Evolutionary conservation across 2,329 filamentous ascomycete genomes (phyloP).

Genomic region (Colletotrichum melonis): DNA sequence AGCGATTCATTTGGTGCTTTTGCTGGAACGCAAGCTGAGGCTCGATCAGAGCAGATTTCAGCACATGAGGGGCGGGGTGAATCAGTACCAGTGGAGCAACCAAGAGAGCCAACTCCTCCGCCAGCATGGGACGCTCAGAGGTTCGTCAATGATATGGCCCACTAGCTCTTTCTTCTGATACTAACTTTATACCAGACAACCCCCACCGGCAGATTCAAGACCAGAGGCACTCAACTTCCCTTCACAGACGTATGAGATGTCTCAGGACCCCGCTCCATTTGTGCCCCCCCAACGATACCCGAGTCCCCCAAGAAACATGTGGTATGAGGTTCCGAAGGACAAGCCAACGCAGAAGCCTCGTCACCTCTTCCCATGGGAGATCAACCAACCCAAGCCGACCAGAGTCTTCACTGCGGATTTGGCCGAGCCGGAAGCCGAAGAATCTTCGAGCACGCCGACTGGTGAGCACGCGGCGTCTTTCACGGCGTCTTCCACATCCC

Average conservation of each 20-base stretch:
- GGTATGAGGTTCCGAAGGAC: slow-evolving; percentile 82
- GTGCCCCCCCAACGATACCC: slow-evolving; percentile 82
- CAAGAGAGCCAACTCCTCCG: slow-evolving; percentile 48
- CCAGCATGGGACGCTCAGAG: slow-evolving; percentile 65
- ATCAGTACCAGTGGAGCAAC: slow-evolving; percentile 46
- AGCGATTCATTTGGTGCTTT: slow-evolving; percentile 47
- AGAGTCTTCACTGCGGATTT: slow-evolving; percentile 67
- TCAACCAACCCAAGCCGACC: slow-evolving; percentile 68
- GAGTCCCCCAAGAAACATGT: slow-evolving; percentile 88
- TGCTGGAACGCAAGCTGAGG: slow-evolving; percentile 63
- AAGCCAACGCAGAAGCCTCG: slow-evolving; percentile 66
- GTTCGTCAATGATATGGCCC: slow-evolving; percentile 46
- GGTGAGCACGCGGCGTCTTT: slow-evolving; percentile 40
- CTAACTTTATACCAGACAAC: slow-evolving; percentile 60
- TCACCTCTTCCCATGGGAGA: slow-evolving; percentile 93
- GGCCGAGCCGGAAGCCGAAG: slow-evolving; percentile 38
- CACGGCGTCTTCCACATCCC: slow-evolving; percentile 33
- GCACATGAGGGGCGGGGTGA: slow-evolving; percentile 22
- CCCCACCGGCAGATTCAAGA: slow-evolving; percentile 73
- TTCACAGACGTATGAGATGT: slow-evolving; percentile 84
- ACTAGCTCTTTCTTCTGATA: background rate
- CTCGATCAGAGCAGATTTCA: slow-evolving; percentile 53
- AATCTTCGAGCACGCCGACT: slow-evolving; percentile 39
- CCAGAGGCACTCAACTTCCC: slow-evolving; percentile 91
- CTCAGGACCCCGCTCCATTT: slow-evolving; percentile 78